Base-by-base conservation (phyloP, 176 grass and related monocot genomes). In the Rhynchospora pubera region DNA sequence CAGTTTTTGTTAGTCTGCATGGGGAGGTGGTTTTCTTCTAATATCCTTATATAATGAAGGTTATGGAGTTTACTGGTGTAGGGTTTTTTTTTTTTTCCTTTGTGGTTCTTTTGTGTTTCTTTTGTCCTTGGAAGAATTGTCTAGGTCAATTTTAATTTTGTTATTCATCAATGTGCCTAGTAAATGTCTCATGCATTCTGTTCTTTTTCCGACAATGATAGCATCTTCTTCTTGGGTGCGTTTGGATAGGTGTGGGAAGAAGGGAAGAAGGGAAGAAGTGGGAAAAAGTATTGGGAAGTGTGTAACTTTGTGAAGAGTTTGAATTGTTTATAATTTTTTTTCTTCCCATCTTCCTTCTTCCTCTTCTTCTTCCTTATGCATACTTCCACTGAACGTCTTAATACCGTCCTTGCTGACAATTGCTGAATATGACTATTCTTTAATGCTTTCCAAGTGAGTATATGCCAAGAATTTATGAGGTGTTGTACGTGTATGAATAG, bases 1-100 rank as follows among this genome's bases (percentile, higher is more conserved):
- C 57, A 65, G 79, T 82, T 82, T 82, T 61, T 48, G 79, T 43
- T 3, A 48, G 79, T 81, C 47, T 82, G 79, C 21, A 62, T 50
- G 3, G 79, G 60, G 45, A 30, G 24, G 13, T 45, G 5, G 39
- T 57, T 79, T 62, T 57, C 32, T 77, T 84, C 43, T 16, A 61
- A 23, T 77, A 44, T 39, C 62, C 55, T 76, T 59, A n/a, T 59
- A 84, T 13, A 67, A 63, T 84, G 67, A 19, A 84, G 32, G 47
- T 66, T 67, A 34, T 70, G 78, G 21, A 81, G 79, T 84, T 77
- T 32, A 62, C 30, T 83, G 45, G 60, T 82, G 34, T 60, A 39
- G 82, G 68, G 62, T 84, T 13, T 56, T 50, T 24, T 76, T 77
- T 58, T 71, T 21, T 47, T 23, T 14, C 11, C 43, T 83, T 45